Base-by-base conservation (phyloP, 2,329 filamentous ascomycete species). In the Penicillium griseofulvum region DNA sequence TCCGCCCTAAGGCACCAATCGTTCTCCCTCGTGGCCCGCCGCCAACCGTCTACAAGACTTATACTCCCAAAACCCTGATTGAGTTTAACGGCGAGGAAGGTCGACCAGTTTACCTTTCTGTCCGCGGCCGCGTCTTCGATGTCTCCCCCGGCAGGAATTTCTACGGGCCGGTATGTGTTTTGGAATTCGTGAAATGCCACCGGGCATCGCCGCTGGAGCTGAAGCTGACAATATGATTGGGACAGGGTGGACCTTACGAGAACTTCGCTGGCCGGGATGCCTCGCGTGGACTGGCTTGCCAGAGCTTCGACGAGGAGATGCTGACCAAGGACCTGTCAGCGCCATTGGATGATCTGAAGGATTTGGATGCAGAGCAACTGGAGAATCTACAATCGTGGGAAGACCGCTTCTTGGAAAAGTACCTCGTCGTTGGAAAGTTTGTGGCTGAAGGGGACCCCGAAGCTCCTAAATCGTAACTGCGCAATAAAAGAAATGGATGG, bases 181-280 rank as follows among this genome's bases (percentile, higher is more conserved):
- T 38, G 34, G 28, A 8, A 29, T 19, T n/a, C 19, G 29, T 8
- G 17, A 33, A 46, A 49, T 28, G 17, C 3, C 8, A 42, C 19
- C 19, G 10, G 26, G 2, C 2, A 43, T 28, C 37, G 22, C 37
- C 8, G 26, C 29, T 50, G 48, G 28, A 43, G 19, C 37, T 8
- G 29, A 49, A 43, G 29, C 54, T 58, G 45, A 61, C 43, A 16
- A 49, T 22, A 14, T 17, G 11, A n/a, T 38, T 26, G 31, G 22
- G 24, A 55, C 47, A 76, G 74, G 92, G 91, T 12, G 93, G 93
- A 0, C 91, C 93, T 2, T 99, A 99, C 74, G 87, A 87, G 73
- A 97, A 97, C 78, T 99, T 99, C 71, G 94, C 94, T 0, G 94
- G 94, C 0, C 81, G 92, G 37, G 94, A 99, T 75, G 94, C 94